Conservation (phyloP, 139 green algal species). For the Pleodorina starrii region DNA sequence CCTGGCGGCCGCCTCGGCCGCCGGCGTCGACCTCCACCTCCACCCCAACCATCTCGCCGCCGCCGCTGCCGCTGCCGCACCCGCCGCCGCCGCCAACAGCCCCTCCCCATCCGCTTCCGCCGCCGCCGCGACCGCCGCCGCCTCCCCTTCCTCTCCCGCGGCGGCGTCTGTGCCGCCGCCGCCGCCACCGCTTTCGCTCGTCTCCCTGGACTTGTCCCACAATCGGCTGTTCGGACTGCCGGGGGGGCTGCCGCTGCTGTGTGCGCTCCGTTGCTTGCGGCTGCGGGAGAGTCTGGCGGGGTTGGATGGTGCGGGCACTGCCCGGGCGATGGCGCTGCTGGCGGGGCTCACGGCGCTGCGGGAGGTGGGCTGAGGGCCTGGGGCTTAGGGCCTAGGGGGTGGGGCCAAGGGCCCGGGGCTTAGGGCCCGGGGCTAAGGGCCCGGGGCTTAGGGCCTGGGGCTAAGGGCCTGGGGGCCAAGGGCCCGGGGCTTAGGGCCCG, state of each 20-base stretch:
- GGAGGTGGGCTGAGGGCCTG: no score
- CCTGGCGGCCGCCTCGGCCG: background rate
- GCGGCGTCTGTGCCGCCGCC: background rate
- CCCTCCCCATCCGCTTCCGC: no score
- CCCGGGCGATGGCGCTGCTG: constrained; percentile 6
- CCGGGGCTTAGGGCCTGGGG: no score
- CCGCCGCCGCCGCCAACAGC: background rate
- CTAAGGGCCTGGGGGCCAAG: no score
- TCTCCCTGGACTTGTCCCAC: constrained; percentile 24
- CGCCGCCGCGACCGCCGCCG: background rate
- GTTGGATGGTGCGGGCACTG: background rate
- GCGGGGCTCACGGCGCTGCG: background rate
- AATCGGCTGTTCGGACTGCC: constrained; percentile 26
- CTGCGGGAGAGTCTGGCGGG: constrained; percentile 7
- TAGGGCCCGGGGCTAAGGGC: no score
- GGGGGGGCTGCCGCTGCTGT: background rate
- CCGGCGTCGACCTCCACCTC: background rate
- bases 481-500: no score
- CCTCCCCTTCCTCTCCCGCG: background rate
- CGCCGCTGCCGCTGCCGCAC: background rate
- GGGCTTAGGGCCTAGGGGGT: no score
- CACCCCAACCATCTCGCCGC: no score
- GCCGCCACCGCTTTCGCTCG: background rate
- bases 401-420: no score
- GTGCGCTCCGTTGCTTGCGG: background rate